These are phyloP conservation scores for Diatrype stigma DNA, from an alignment of 2,329 filamentous ascomycete species.

Conservation along the genomic window DNA sequence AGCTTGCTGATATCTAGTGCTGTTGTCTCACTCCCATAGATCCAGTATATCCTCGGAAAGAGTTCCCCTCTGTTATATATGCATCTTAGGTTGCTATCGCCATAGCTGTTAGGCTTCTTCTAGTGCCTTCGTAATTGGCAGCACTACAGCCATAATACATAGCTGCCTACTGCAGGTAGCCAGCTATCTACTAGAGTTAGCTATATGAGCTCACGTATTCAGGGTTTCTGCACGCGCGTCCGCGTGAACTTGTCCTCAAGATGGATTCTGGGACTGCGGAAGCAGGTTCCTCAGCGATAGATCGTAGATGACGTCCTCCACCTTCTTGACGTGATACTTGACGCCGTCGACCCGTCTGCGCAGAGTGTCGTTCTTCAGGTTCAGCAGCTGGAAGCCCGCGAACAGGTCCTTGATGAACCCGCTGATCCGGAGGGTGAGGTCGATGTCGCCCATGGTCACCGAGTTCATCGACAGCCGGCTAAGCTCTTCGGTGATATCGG, in stretches of 20 bases:
- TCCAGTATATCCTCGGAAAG: no score
- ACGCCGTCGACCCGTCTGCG: constrained; percentile 85
- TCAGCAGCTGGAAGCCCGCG: constrained; percentile 93
- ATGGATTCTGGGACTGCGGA: constrained; percentile 37
- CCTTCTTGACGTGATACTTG: constrained; percentile 97
- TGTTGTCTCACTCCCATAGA: no score
- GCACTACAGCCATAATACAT: no score
- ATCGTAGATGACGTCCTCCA: constrained; percentile 97
- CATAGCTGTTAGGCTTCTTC: not conserved
- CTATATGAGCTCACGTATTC: not conserved
- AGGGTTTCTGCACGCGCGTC: not conserved
- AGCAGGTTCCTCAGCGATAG: constrained; percentile 81
- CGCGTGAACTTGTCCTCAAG: not conserved
- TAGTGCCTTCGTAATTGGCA: not conserved
- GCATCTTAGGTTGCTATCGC: not conserved
- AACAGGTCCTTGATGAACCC: constrained; percentile 93
- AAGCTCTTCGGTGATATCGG: constrained; percentile 84
- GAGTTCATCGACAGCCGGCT: constrained; percentile 88
- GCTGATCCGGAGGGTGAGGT: constrained; percentile 80
- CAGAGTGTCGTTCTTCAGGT: constrained; percentile 92
- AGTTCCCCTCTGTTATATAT: no score
- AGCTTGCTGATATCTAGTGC: no score
- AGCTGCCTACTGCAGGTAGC: no score
- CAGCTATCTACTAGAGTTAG: not conserved
- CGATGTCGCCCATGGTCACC: constrained; percentile 86